These are phyloP conservation scores for Blastomyces silverae DNA, from an alignment of 2,329 filamentous ascomycete species.

Conservation along the genomic window DNA sequence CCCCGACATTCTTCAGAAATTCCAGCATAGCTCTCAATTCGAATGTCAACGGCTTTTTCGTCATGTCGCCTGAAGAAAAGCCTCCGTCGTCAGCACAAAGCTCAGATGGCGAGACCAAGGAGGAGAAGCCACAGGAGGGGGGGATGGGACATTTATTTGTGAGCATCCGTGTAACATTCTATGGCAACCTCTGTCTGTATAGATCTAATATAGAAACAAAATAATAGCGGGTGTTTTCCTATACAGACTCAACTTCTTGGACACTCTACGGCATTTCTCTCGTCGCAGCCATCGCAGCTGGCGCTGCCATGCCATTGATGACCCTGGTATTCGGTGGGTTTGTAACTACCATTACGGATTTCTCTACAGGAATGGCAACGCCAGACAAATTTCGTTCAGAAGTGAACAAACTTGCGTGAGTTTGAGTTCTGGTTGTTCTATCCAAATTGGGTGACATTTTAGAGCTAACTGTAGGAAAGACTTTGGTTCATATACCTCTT, in stretches of 20 bases:
- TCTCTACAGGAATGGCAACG: background rate
- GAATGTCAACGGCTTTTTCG: background rate
- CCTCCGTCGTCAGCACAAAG: background rate
- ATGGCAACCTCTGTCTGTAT: background rate
- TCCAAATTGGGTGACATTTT: background rate
- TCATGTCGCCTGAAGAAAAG: slow-evolving; percentile 7
- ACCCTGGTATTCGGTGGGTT: slow-evolving; percentile 14
- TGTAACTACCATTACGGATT: slow-evolving; percentile 10
- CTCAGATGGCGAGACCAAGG: slow-evolving; percentile 8
- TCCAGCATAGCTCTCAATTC: background rate
- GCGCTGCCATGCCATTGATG: slow-evolving; percentile 11
- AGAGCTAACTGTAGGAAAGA: background rate
- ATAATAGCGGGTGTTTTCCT: slow-evolving; percentile 12
- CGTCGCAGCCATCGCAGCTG: slow-evolving; percentile 3
- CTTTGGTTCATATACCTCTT: slow-evolving; percentile 14
- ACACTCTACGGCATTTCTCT: slow-evolving; percentile 9
- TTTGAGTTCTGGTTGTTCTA: background rate
- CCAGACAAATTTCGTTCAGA: slow-evolving; percentile 11
- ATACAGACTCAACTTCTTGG: slow-evolving; percentile 11
- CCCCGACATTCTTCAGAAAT: background rate
- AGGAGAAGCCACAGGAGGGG: slow-evolving; percentile 6
- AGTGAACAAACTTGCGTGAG: slow-evolving; percentile 12
- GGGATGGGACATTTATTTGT: slow-evolving; percentile 12
- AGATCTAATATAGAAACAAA: background rate
- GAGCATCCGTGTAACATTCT: background rate